These are phyloP conservation scores for Astrothelium subdiscretum DNA, from an alignment of 495 filamentous ascomycete genomes.

Conservation along the genomic window DNA sequence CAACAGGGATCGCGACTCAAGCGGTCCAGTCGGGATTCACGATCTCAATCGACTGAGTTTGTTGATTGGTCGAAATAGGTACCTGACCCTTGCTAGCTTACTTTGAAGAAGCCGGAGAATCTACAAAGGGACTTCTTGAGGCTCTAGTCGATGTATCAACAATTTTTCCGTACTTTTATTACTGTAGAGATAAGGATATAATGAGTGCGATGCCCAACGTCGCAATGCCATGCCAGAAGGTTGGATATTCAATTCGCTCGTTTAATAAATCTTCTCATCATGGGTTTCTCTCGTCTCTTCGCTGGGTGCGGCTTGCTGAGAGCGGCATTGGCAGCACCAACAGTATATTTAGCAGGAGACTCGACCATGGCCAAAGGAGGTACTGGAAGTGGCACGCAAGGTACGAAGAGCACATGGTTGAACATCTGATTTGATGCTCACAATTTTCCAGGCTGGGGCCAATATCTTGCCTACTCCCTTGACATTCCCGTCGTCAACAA, in stretches of 20 bases:
- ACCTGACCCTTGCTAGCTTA: too few species aligned
- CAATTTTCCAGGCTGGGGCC: constrained; percentile 42
- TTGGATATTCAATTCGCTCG: too few species aligned
- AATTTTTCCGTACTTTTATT: not conserved
- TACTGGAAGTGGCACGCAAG: constrained; percentile 11
- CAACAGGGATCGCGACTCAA: too few species aligned
- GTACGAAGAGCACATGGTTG: constrained; percentile 3
- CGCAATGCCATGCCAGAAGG: too few species aligned
- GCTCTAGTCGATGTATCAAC: not conserved
- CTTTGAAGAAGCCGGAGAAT: too few species aligned
- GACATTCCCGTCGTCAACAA: constrained; percentile 42
- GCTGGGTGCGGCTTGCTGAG: not conserved
- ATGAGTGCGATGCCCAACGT: not conserved
- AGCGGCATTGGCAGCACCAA: constrained; percentile 1
- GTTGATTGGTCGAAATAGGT: too few species aligned
- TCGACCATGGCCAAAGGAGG: constrained; percentile 19
- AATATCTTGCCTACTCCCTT: constrained; percentile 41
- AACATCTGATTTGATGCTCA: not conserved
- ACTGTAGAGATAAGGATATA: not conserved
- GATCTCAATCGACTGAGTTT: too few species aligned
- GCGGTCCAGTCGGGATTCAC: too few species aligned
- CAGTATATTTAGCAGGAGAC: constrained; percentile 23
- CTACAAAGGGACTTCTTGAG: not conserved
- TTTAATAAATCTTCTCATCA: not conserved
- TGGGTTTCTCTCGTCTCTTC: not conserved